A percentile compares a stretch with the other conserved stretches of the same genome.
These are phyloP conservation scores for Harrya chromipes DNA, from an alignment of 768 basidiomycete genomes.

Conservation along the genomic window DNA sequence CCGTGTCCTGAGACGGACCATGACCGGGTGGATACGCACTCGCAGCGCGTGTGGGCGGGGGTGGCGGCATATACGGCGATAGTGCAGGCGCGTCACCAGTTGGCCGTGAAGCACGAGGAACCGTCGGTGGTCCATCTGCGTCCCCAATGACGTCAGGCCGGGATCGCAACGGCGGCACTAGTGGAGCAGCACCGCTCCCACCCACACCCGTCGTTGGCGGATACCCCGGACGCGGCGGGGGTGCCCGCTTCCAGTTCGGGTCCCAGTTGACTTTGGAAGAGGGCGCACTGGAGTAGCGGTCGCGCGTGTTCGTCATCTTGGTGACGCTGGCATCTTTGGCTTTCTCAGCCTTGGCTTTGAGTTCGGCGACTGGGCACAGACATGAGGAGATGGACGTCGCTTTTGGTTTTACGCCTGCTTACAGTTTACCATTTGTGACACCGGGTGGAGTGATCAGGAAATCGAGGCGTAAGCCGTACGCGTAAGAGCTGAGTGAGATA, in stretches of 20 bases:
- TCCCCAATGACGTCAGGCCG: constrained; percentile 12
- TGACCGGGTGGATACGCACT: constrained; percentile 24
- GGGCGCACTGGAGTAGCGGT: constrained; percentile 53
- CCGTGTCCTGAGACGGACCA: constrained; percentile 2
- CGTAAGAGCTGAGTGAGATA: no score
- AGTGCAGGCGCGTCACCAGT: constrained; percentile 8
- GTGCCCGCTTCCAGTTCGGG: constrained; percentile 47
- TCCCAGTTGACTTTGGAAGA: constrained; percentile 66
- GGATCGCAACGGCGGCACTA: constrained; percentile 37
- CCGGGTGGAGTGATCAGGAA: neutral
- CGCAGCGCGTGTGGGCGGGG: constrained; percentile 28
- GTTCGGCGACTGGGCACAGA: constrained; percentile 49
- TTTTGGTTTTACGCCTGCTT: constrained; percentile 10
- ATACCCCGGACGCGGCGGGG: constrained; percentile 36
- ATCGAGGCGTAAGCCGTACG: no score
- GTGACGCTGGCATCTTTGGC: constrained; percentile 55
- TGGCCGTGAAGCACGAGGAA: constrained; percentile 15
- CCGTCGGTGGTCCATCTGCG: constrained; percentile 5
- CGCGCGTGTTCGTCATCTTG: constrained; percentile 52
- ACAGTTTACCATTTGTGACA: constrained; percentile 30
- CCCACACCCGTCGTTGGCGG: neutral
- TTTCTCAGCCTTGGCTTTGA: constrained; percentile 61
- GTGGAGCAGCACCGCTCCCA: constrained; percentile 7
- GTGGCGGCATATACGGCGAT: constrained; percentile 15
- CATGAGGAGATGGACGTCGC: neutral